These are phyloP conservation scores for Tetracentron sinense DNA, from an alignment of 164 flowering plant species.

Conservation along the genomic window DNA sequence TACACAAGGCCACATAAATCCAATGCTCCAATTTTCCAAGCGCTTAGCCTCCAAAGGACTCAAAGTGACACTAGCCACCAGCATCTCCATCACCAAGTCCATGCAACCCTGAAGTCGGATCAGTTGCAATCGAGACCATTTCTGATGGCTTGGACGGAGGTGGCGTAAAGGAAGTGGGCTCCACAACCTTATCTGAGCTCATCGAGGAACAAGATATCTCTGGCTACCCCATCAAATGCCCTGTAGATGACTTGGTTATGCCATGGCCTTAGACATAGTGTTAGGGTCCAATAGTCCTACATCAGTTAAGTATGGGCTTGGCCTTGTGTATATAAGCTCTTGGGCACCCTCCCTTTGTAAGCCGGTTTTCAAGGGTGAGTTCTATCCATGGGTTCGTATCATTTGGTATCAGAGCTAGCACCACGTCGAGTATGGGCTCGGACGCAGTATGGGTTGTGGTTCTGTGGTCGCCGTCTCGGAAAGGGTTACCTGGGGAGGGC, in stretches of 20 bases:
- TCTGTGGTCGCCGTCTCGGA: too few relatives aligned
- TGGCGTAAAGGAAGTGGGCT: slow-evolving; percentile 1
- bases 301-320: too few relatives aligned
- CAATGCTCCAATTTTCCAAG: slow-evolving; percentile 22
- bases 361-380: too few relatives aligned
- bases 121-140: slow-evolving; percentile 18
- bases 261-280: slow-evolving; percentile 25
- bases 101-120: neutral
- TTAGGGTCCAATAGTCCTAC: too few relatives aligned
- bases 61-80: slow-evolving; percentile 12
- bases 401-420: too few relatives aligned
- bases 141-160: slow-evolving; percentile 37
- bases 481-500: too few relatives aligned
- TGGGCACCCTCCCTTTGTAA: too few relatives aligned
- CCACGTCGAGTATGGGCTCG: too few relatives aligned
- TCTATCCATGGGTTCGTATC: too few relatives aligned
- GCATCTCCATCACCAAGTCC: slow-evolving; percentile 11
- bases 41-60: slow-evolving; percentile 12
- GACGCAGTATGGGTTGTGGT: too few relatives aligned
- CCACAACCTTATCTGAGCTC: slow-evolving; percentile 9
- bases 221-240: slow-evolving; percentile 7
- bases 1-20: slow-evolving; percentile 25
- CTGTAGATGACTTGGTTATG: slow-evolving; percentile 19
- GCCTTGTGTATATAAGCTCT: too few relatives aligned
- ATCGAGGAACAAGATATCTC: neutral